Conservation (phyloP, 1,139 yeast species). For the Dujonia santamariae region DNA sequence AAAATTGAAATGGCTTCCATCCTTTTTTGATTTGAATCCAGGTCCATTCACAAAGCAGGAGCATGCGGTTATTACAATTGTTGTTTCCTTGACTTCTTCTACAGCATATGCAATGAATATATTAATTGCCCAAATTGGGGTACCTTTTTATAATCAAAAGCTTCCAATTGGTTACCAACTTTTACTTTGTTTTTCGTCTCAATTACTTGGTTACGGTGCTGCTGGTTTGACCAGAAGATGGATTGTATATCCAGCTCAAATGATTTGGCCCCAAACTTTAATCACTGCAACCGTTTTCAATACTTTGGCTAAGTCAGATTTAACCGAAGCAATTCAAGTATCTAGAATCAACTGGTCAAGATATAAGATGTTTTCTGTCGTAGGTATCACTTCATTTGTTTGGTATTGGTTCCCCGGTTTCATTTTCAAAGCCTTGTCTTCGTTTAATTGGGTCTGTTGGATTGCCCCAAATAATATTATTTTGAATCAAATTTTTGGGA, state of each 20-base stretch:
- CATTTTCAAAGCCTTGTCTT: constrained; percentile 33
- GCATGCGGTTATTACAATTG: constrained; percentile 10
- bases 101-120: constrained; percentile 19
- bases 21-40: constrained; percentile 17
- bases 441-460: constrained; percentile 41
- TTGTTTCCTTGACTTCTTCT: constrained; percentile 16
- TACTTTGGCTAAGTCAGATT: constrained; percentile 15
- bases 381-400: constrained; percentile 19
- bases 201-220: constrained; percentile 21
- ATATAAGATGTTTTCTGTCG: constrained; percentile 19
- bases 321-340: constrained; percentile 14
- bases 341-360: constrained; percentile 16
- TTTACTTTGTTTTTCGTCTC: constrained; percentile 13
- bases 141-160: constrained; percentile 11
- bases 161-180: constrained; percentile 11
- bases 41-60: constrained; percentile 15
- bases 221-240: constrained; percentile 21
- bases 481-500: constrained; percentile 62
- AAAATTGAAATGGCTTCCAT: constrained; percentile 10
- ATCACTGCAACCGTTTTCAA: constrained; percentile 23
- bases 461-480: constrained; percentile 42
- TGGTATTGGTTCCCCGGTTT: constrained; percentile 46
- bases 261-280: constrained; percentile 24
- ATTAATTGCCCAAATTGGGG: constrained; percentile 13
- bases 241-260: constrained; percentile 22